Base-by-base conservation (phyloP, 2,329 filamentous ascomycete species). In the Penicillium italicum region DNA sequence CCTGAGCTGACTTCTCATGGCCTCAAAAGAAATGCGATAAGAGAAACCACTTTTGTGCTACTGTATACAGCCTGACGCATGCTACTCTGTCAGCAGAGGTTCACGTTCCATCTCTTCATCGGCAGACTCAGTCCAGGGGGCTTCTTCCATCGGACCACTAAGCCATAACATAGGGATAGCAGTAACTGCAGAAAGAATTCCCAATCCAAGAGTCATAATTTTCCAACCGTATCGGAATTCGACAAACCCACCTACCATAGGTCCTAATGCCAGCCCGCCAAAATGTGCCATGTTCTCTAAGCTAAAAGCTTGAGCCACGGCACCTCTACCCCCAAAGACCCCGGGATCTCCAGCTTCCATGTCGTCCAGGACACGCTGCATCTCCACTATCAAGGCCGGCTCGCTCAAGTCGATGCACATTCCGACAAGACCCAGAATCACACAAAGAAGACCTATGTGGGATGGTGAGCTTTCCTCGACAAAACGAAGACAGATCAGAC, bases 341-440 rank as follows among this genome's bases (percentile, higher is more conserved):
- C 89, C 20, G 82, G 81, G 61, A 80, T 85, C 57, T 84, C 80
- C 62, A 84, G 84, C 4, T 76, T 88, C 53, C 85, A 83, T 84
- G 1, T 75, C 76, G 47, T 80, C 78, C 0, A 69, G 52, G 1
- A 65, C 64, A 47, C 80, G 79, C 3, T 81, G 79, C 31, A 91
- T 85, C 72, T 90, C 88, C 0, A 87, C 86, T 82, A 90, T 86
- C 12, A 89, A 72, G 0, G 86, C 83, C 0, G 85, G 83, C 62
- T 85, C 80, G 0, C 80, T 77, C 3, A 88, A 73, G 0, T 80
- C 78, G 2, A 88, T 69, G 0, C 79, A 77, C 4, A 82, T 61
- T 1, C 88, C 88, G 4, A 85, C 73, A 0, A 88, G 61, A 0
- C 79, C 77, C 1, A 91, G 74, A 3, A 91, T 72, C 1, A 78